phyloP scores from a whole-genome alignment of 176 grass and related monocot genomes.

The Musa acuminata region DNA sequence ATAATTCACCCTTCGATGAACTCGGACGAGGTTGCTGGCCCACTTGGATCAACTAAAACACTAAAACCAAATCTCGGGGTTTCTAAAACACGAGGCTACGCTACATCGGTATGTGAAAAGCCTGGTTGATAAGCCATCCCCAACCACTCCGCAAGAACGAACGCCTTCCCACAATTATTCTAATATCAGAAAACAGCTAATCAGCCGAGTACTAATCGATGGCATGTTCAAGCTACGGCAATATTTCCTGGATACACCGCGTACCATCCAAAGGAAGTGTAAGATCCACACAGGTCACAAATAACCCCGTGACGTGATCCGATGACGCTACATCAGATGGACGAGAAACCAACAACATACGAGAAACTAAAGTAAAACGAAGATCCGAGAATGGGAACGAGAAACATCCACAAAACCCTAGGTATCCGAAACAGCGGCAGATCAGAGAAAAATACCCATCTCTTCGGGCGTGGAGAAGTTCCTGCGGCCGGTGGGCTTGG shows the following conservation, averaged over 20 bases:
- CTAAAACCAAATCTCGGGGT: too few species aligned
- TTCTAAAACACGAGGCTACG: too few species aligned
- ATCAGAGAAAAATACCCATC: constrained; percentile 42
- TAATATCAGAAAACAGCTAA: not conserved
- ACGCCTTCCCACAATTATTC: not conserved
- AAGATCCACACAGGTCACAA: too few species aligned
- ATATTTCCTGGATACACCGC: too few species aligned
- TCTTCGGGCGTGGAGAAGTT: constrained; percentile 70
- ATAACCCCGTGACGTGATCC: not conserved
- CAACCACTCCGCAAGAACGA: not conserved
- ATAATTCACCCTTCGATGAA: not conserved
- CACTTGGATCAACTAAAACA: not conserved
- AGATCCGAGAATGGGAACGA: not conserved
- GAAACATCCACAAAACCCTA: not conserved
- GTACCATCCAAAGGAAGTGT: too few species aligned
- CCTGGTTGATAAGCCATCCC: not conserved
- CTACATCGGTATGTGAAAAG: not conserved
- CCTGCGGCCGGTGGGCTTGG: constrained; percentile 68
- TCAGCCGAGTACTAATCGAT: not conserved
- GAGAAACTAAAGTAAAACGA: not conserved
- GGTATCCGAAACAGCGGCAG: not conserved
- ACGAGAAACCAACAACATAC: not conserved
- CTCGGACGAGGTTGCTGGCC: not conserved
- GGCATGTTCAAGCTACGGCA: too few species aligned
- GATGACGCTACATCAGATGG: not conserved